A percentile compares a stretch with the other conserved stretches of the same genome.
Conservation (phyloP, 2,329 filamentous ascomycete species). For the Diaporthe amygdali region DNA sequence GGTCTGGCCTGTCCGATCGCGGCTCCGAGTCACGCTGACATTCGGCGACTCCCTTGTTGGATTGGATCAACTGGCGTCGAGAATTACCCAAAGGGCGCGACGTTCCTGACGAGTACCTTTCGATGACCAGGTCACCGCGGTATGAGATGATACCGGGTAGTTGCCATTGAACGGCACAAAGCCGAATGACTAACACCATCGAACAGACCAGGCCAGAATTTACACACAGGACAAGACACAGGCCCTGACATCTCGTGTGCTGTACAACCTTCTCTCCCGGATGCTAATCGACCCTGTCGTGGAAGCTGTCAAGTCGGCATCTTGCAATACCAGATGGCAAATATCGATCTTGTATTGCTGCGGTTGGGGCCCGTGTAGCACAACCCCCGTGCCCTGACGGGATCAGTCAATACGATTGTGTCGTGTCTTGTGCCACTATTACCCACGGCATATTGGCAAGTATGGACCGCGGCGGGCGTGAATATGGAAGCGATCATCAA, state of each 20-base stretch:
- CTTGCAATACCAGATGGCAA: neutral
- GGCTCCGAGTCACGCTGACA: slow-evolving; percentile 13
- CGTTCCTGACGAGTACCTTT: neutral
- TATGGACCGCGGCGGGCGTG: neutral
- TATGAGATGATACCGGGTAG: neutral
- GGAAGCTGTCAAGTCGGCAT: neutral
- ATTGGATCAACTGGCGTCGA: neutral
- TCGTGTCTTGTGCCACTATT: neutral
- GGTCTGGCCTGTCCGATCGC: slow-evolving; percentile 7
- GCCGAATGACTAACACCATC: neutral
- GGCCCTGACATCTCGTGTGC: neutral
- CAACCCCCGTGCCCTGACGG: neutral
- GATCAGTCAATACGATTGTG: neutral
- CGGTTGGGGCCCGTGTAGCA: neutral
- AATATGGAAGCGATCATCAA: neutral
- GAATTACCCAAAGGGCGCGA: neutral
- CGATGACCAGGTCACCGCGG: neutral
- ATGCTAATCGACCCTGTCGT: neutral
- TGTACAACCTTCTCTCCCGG: neutral
- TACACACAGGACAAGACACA: neutral
- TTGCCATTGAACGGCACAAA: neutral
- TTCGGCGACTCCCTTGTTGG: slow-evolving; percentile 1
- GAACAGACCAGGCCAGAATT: neutral
- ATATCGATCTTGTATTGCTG: no score
- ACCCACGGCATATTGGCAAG: neutral